Conservation (phyloP, 495 filamentous ascomycete genomes). For the Aspergillus leporis region DNA sequence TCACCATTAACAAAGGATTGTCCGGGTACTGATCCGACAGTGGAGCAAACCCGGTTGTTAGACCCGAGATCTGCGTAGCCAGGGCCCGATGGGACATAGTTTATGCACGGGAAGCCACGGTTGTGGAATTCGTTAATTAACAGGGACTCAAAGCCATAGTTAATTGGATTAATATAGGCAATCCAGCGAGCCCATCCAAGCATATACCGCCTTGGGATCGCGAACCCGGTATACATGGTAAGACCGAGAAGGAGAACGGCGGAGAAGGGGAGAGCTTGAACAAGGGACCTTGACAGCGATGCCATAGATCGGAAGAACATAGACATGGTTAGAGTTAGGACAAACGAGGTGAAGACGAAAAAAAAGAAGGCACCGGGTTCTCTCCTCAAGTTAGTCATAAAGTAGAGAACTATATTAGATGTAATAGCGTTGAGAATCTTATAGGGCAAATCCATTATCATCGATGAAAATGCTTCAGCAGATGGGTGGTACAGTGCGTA, state of each 20-base stretch:
- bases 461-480: slow-evolving; percentile 53
- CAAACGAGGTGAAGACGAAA: slow-evolving; percentile 53
- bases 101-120: slow-evolving; percentile 50
- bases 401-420: slow-evolving; percentile 55
- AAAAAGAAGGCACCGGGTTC: slow-evolving; percentile 55
- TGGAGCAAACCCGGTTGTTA: slow-evolving; percentile 36
- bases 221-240: slow-evolving; percentile 38
- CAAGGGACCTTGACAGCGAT: slow-evolving; percentile 68
- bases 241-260: slow-evolving; percentile 34
- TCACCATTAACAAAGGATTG: too few species aligned
- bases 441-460: slow-evolving; percentile 55
- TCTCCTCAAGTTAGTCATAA: slow-evolving; percentile 49
- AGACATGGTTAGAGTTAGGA: slow-evolving; percentile 58
- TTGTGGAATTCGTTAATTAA: slow-evolving; percentile 56
- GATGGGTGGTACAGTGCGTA: slow-evolving; percentile 62
- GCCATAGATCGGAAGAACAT: slow-evolving; percentile 76
- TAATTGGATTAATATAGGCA: slow-evolving; percentile 69
- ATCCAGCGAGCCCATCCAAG: slow-evolving; percentile 42
- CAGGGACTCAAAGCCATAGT: slow-evolving; percentile 36
- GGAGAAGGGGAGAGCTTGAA: slow-evolving; percentile 41
- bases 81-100: slow-evolving; percentile 48
- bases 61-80: slow-evolving; percentile 19
- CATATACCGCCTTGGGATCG: slow-evolving; percentile 33
- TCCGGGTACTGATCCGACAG: too few species aligned
- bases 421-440: slow-evolving; percentile 46